Evolutionary conservation across 495 filamentous ascomycete genomes (phyloP).

Genomic region (Aspergillus coremiiformis): DNA sequence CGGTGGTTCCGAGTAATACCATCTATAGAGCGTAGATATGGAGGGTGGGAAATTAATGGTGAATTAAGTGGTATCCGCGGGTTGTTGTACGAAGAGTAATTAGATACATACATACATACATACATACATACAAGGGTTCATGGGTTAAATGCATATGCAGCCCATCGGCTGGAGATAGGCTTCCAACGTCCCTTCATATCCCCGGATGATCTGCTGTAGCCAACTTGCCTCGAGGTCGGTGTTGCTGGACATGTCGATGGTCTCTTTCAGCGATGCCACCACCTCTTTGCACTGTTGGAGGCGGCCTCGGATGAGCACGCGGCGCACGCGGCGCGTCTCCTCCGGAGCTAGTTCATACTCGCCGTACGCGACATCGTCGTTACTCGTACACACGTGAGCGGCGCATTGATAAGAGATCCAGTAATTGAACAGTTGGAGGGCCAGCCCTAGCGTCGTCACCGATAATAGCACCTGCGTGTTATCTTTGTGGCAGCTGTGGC

Average conservation of each 20-base stretch:
- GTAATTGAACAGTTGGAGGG: conserved; percentile 31
- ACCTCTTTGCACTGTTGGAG: conserved; percentile 28
- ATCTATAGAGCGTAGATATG: too few relatives aligned
- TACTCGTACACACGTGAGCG: conserved; percentile 3
- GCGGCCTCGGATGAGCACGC: conserved; percentile 24
- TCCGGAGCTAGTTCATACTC: conserved; percentile 33
- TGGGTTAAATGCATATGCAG: conserved; percentile 25
- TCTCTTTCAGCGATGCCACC: conserved; percentile 19
- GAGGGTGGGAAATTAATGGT: too few relatives aligned
- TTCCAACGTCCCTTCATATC: conserved; percentile 29
- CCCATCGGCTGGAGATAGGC: conserved; percentile 27
- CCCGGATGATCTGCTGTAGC: conserved; percentile 30
- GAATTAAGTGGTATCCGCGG: not conserved
- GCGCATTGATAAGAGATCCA: conserved; percentile 27
- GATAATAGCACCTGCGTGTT: conserved; percentile 25
- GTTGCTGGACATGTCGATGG: conserved; percentile 12
- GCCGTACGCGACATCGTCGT: conserved; percentile 27
- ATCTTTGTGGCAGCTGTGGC: conserved; percentile 31
- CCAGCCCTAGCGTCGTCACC: conserved; percentile 29
- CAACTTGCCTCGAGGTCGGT: conserved; percentile 13
- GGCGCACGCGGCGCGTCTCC: conserved; percentile 29
- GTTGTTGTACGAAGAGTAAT: not conserved
- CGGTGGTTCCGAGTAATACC: too few relatives aligned
- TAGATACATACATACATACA: too few relatives aligned
- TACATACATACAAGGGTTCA: too few relatives aligned